These are phyloP conservation scores for Debaryomyces sp. DNA, from an alignment of 1,139 yeast species.

Conservation along the genomic window DNA sequence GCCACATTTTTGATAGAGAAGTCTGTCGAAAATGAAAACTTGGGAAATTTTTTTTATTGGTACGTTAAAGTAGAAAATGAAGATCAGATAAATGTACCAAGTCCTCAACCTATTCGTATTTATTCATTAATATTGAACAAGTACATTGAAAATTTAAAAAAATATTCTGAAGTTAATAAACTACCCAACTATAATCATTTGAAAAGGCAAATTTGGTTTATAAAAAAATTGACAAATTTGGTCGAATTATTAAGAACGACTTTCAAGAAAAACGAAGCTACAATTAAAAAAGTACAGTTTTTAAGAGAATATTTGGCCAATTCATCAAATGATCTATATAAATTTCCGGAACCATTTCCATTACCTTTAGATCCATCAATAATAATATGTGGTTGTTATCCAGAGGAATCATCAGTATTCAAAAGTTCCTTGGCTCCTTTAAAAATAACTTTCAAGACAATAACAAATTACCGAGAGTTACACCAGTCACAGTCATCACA, in stretches of 20 bases:
- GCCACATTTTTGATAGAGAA: conserved; percentile 79
- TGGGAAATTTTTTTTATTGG: conserved; percentile 92
- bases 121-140: conserved; percentile 41
- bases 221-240: conserved; percentile 43
- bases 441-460: conserved; percentile 74
- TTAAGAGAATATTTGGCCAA: conserved; percentile 44
- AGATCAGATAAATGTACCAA: conserved; percentile 50
- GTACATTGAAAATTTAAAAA: conserved; percentile 42
- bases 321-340: conserved; percentile 42
- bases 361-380: conserved; percentile 75
- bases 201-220: conserved; percentile 49
- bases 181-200: conserved; percentile 41
- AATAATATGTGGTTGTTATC: conserved; percentile 70
- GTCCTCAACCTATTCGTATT: conserved; percentile 20
- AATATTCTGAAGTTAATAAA: conserved; percentile 30
- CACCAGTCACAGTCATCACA: conserved; percentile 25
- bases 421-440: conserved; percentile 89
- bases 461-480: conserved; percentile 21
- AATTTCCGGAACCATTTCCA: conserved; percentile 56
- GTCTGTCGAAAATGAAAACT: conserved; percentile 62
- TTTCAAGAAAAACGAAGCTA: conserved; percentile 48
- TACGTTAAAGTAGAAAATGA: conserved; percentile 84
- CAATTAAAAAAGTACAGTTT: conserved; percentile 45
- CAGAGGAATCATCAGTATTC: conserved; percentile 83
- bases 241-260: conserved; percentile 44